Evolutionary conservation across 352 stramenopile genomes (phyloP).

Genomic region (Globisporangium orthogonon): DNA sequence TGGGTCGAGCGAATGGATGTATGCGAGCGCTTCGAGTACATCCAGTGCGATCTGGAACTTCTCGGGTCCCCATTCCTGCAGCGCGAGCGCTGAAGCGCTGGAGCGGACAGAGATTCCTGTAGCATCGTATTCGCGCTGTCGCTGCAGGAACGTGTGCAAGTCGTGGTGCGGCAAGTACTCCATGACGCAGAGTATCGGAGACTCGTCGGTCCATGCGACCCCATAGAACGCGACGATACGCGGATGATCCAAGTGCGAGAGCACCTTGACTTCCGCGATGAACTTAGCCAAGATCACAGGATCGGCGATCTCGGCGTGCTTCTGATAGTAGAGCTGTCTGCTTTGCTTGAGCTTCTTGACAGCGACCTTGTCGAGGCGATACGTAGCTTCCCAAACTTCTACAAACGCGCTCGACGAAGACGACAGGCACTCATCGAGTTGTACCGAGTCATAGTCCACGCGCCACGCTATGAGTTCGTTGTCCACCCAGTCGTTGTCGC

Average conservation of each 20-base stretch:
- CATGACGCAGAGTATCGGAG: conserved; percentile 30
- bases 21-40: conserved; percentile 32
- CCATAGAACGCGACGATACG: conserved; percentile 49
- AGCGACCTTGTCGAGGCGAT: conserved; percentile 28
- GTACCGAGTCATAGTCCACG: conserved; percentile 27
- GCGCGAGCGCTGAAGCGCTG: background rate
- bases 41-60: conserved; percentile 39
- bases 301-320: conserved; percentile 18
- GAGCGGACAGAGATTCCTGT: background rate
- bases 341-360: conserved; percentile 32
- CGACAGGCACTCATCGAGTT: conserved; percentile 15
- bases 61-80: conserved; percentile 20
- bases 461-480: conserved; percentile 33
- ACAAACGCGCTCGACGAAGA: conserved; percentile 20
- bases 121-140: conserved; percentile 1
- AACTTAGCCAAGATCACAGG: conserved; percentile 32
- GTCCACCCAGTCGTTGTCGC: conserved; percentile 22
- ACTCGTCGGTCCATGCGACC: conserved; percentile 27
- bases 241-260: conserved; percentile 42
- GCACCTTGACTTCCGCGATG: conserved; percentile 40
- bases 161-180: conserved; percentile 42
- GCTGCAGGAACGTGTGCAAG: conserved; percentile 17
- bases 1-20: conserved; percentile 23
- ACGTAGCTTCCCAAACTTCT: conserved; percentile 36
- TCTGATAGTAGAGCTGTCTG: conserved; percentile 14